Evolutionary conservation across 768 basidiomycete genomes (phyloP).

Genomic region (Panellus pusillus): DNA sequence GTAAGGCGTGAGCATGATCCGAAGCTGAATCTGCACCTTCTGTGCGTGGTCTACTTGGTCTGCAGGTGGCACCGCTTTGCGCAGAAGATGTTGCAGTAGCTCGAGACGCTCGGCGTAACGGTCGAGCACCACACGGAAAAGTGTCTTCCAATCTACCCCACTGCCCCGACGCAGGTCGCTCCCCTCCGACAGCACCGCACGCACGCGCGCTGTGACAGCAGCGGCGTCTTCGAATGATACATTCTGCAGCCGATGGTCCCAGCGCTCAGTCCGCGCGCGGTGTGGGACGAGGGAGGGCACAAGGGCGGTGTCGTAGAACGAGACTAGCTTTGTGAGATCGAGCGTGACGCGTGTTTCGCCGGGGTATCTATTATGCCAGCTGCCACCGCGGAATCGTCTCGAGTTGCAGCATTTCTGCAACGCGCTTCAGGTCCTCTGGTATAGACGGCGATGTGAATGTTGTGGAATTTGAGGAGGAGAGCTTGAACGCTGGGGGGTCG

Average conservation of each 20-base stretch:
- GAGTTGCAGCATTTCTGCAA: conserved; percentile 4
- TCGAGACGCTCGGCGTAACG: conserved; percentile 35
- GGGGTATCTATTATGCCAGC: conserved; percentile 36
- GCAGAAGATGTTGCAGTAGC: conserved; percentile 24
- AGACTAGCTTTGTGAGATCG: conserved; percentile 33
- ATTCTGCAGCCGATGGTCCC: conserved; percentile 30
- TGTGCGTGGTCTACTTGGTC: not conserved
- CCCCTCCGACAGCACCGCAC: conserved; percentile 3
- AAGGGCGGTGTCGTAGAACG: conserved; percentile 36
- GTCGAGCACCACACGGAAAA: conserved; percentile 31
- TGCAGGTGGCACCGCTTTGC: not conserved
- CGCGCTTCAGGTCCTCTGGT: not conserved
- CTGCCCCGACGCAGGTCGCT: conserved; percentile 11
- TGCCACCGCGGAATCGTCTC: conserved; percentile 21
- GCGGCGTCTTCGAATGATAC: conserved; percentile 27
- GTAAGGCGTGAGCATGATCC: conserved; percentile 16
- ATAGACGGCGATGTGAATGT: not conserved
- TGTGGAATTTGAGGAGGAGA: not conserved
- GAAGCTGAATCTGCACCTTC: conserved; percentile 10
- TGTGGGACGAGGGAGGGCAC: conserved; percentile 28
- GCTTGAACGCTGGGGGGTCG: too few relatives aligned
- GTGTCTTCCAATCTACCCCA: conserved; percentile 35
- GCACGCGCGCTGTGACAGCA: conserved; percentile 10
- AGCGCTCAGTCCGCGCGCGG: conserved; percentile 27
- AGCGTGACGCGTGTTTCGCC: conserved; percentile 35